These are phyloP conservation scores for Pythium phragmiticola DNA, from an alignment of 352 stramenopile species.

Conservation along the genomic window DNA sequence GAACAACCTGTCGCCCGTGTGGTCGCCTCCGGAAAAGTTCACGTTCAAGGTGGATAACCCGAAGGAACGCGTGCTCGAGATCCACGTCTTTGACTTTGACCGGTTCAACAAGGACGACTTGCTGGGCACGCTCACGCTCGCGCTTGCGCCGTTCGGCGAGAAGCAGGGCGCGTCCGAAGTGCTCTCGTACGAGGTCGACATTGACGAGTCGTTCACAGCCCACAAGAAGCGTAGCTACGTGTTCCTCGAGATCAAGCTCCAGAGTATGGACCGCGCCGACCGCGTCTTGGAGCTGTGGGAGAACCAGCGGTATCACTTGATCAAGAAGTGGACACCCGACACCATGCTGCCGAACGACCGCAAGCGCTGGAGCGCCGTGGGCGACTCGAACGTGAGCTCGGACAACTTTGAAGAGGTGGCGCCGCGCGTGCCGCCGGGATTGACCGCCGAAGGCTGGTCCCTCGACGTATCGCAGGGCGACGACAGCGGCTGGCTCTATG, in stretches of 20 bases:
- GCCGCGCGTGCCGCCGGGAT: slow-evolving; percentile 51
- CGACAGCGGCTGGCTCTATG: slow-evolving; percentile 85
- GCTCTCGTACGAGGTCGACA: slow-evolving; percentile 68
- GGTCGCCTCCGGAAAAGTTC: slow-evolving; percentile 64
- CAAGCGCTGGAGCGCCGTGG: slow-evolving; percentile 66
- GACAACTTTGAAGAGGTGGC: slow-evolving; percentile 68
- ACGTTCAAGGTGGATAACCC: slow-evolving; percentile 64
- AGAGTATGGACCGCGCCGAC: slow-evolving; percentile 56
- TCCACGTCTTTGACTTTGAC: slow-evolving; percentile 76
- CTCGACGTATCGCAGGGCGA: slow-evolving; percentile 76
- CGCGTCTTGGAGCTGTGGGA: slow-evolving; percentile 81
- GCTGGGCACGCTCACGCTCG: slow-evolving; percentile 58
- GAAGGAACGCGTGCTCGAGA: slow-evolving; percentile 47
- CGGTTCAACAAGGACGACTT: slow-evolving; percentile 77
- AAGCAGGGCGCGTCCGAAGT: slow-evolving; percentile 39
- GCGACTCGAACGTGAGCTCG: slow-evolving; percentile 58
- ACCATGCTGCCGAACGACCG: slow-evolving; percentile 56
- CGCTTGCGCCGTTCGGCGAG: slow-evolving; percentile 52
- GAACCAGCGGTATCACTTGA: slow-evolving; percentile 77
- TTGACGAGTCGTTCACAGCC: slow-evolving; percentile 43
- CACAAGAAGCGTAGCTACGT: slow-evolving; percentile 72
- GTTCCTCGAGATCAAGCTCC: slow-evolving; percentile 74
- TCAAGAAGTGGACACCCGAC: slow-evolving; percentile 77
- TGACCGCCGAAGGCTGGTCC: slow-evolving; percentile 70
- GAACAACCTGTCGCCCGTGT: slow-evolving; percentile 65